Conservation (phyloP, 2,329 filamentous ascomycete species). For the Talaromyces sp. region DNA sequence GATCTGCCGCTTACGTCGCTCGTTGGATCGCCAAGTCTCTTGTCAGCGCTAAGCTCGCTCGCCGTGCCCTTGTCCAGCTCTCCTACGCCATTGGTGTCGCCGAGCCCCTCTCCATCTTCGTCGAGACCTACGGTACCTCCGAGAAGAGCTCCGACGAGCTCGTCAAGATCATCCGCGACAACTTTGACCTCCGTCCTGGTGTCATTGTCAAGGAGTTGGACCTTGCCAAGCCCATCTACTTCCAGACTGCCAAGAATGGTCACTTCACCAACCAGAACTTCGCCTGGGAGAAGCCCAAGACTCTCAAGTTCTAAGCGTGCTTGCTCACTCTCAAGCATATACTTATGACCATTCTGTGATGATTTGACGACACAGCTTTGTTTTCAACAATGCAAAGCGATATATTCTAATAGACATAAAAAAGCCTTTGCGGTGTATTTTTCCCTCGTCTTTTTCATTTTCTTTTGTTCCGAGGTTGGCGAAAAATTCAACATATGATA, state of each 20-base stretch:
- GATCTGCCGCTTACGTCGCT: slow-evolving; percentile 93
- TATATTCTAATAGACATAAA: slow-evolving; percentile 35
- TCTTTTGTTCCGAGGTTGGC: slow-evolving; percentile 35
- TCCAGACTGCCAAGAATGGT: slow-evolving; percentile 97
- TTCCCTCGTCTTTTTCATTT: slow-evolving; percentile 40
- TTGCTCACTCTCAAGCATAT: background rate
- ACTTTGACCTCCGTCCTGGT: slow-evolving; percentile 98
- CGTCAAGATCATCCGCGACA: slow-evolving; percentile 86
- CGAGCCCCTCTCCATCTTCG: slow-evolving; percentile 95
- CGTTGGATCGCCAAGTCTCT: slow-evolving; percentile 99
- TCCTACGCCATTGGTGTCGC: slow-evolving; percentile 99
- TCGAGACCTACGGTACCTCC: slow-evolving; percentile 96
- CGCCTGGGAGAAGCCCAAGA: slow-evolving; percentile 97
- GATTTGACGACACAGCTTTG: slow-evolving; percentile 47
- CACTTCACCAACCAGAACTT: slow-evolving; percentile 99
- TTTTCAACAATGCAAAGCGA: slow-evolving; percentile 51
- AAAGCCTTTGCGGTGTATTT: slow-evolving; percentile 20
- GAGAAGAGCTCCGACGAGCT: slow-evolving; percentile 85
- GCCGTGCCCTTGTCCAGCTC: slow-evolving; percentile 92
- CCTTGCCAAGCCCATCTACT: slow-evolving; percentile 94
- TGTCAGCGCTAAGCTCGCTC: slow-evolving; percentile 80
- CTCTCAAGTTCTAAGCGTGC: slow-evolving; percentile 74
- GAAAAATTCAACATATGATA: slow-evolving; percentile 49
- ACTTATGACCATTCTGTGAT: slow-evolving; percentile 29
- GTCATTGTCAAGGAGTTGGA: slow-evolving; percentile 97